phyloP scores from a whole-genome alignment of 257 asterid species.

The Jacaranda copaia region DNA sequence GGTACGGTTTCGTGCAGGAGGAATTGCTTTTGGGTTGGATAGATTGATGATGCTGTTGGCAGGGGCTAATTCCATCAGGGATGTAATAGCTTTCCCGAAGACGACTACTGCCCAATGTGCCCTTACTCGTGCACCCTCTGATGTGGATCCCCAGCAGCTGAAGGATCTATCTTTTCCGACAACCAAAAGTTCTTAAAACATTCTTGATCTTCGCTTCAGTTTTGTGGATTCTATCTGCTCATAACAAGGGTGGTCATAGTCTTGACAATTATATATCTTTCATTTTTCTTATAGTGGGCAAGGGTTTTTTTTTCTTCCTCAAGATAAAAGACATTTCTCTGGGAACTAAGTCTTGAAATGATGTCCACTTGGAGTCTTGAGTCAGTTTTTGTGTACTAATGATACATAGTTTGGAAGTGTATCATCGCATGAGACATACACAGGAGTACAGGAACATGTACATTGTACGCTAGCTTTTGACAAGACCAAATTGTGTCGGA shows the following conservation, averaged over 20 bases:
- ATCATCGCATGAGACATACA: no score
- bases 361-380: not conserved
- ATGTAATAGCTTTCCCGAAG: slow-evolving; percentile 96
- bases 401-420: not conserved
- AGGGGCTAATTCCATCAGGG: slow-evolving; percentile 81
- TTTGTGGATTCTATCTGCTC: not conserved
- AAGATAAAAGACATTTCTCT: not conserved
- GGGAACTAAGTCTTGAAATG: not conserved
- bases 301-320: not conserved
- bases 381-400: not conserved
- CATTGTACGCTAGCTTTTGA: no score
- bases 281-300: not conserved
- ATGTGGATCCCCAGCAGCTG: slow-evolving; percentile 84
- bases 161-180: slow-evolving; percentile 66
- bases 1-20: slow-evolving; percentile 57
- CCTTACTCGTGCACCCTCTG: slow-evolving; percentile 84
- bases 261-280: not conserved
- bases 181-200: slow-evolving; percentile 21
- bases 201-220: not conserved
- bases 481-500: not conserved
- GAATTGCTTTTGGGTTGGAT: slow-evolving; percentile 93
- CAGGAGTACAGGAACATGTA: no score
- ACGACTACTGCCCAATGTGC: slow-evolving; percentile 96
- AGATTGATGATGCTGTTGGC: slow-evolving; percentile 89
- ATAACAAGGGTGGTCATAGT: not conserved